Evolutionary conservation across 177 flowering plant genomes (phyloP).

Genomic region (Vitis hybrid): DNA sequence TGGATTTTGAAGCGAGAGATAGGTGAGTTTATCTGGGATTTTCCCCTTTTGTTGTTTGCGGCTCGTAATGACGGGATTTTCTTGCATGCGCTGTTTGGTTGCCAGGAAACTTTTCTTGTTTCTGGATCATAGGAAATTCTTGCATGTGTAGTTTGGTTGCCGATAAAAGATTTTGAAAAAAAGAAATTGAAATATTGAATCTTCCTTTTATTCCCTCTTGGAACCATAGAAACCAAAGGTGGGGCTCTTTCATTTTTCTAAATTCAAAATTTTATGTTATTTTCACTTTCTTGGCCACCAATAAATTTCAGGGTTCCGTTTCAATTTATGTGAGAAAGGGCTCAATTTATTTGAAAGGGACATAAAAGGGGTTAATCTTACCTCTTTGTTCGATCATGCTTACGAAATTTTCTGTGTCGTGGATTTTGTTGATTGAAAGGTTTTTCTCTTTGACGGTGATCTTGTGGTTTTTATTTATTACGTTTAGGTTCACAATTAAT

Average conservation of each 20-base stretch:
- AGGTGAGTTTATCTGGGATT: slow-evolving; percentile 31
- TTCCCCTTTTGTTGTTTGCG: background rate
- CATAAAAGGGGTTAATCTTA: no score
- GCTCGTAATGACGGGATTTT: background rate
- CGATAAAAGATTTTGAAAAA: background rate
- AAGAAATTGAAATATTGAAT: background rate
- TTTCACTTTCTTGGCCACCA: no score
- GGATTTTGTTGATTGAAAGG: no score
- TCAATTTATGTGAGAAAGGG: no score
- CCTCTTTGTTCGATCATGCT: no score
- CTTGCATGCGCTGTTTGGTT: background rate
- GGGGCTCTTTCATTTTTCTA: background rate
- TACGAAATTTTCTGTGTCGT: no score
- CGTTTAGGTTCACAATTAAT: no score
- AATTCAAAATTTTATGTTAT: no score
- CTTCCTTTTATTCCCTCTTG: background rate
- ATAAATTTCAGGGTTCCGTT: no score
- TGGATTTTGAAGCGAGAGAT: slow-evolving; percentile 45
- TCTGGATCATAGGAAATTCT: background rate
- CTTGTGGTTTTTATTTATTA: no score
- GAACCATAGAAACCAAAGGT: background rate
- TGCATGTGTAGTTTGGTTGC: slow-evolving; percentile 6
- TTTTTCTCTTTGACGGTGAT: no score
- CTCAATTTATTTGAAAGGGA: no score
- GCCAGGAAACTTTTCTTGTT: background rate